These are phyloP conservation scores for Cryoendolithus antarcticus DNA, from an alignment of 2,329 filamentous ascomycete genomes.

Conservation along the genomic window DNA sequence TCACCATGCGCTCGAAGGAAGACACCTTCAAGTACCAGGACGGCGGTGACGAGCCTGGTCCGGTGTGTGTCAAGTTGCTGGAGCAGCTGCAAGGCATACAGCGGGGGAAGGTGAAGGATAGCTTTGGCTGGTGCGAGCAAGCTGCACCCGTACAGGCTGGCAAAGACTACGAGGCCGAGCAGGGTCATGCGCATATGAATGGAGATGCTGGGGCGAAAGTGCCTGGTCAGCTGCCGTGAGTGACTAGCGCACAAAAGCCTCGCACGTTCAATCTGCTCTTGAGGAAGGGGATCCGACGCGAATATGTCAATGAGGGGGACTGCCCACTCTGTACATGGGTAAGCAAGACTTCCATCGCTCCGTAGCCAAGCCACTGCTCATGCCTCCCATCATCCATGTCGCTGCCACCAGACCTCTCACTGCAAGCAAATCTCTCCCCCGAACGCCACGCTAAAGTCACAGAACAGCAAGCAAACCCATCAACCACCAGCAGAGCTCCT, in stretches of 20 bases:
- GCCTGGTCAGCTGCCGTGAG: constrained; percentile 5
- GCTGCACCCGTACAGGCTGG: constrained; percentile 27
- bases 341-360: too few species aligned
- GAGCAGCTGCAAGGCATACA: constrained; percentile 74
- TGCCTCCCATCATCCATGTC: too few species aligned
- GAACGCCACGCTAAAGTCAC: too few species aligned
- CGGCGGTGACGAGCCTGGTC: constrained; percentile 57
- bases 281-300: too few species aligned
- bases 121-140: constrained; percentile 56
- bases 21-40: constrained; percentile 45
- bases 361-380: too few species aligned
- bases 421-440: too few species aligned
- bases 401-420: too few species aligned
- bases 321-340: too few species aligned
- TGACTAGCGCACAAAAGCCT: background rate
- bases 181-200: background rate
- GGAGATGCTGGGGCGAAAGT: constrained; percentile 2
- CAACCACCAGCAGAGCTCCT: too few species aligned
- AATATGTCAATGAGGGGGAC: too few species aligned
- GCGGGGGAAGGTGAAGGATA: constrained; percentile 63
- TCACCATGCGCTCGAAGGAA: constrained; percentile 54
- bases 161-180: constrained; percentile 14
- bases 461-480: too few species aligned
- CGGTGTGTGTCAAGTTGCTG: constrained; percentile 60
- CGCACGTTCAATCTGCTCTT: too few species aligned